Evolutionary conservation across 2,329 filamentous ascomycete genomes (phyloP), one percentile per base, ranked within the genome.

Genomic region (Sporothrix luriei): DNA sequence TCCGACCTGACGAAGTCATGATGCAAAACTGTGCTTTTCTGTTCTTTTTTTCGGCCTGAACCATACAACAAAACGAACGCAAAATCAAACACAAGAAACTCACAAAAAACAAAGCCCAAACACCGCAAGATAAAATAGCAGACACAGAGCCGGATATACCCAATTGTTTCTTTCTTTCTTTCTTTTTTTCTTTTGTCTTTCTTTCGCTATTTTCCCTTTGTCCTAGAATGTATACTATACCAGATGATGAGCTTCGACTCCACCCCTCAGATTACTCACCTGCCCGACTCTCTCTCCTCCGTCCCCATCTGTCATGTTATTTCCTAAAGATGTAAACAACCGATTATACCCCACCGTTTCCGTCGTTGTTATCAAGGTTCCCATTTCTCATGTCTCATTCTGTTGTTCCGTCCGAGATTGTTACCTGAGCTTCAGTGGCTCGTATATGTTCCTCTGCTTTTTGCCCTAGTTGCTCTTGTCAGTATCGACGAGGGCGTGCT

Each of bases 121-220:
- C 62, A 52, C 16, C 29, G 3, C 38, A 55, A 57, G 38, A 48
- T 14, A 13, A 38, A 29, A 57, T 2, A 38, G 40, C 65, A 67
- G 46, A 55, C 48, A 46, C 33, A 68, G 51, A 57, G 66, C 43
- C 52, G 66, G 66, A 68, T 68, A 68, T 68, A 68, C 66, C 66
- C 52, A 68, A 38, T 14, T 46, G 19, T 52, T 69, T 48, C 38
- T 51, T 48, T 40, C 29, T 9, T 2, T 52, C 16, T 43, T 49
- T 7, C 13, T 19, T 9, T n/a, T 46, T n/a, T n/a, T 55, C n/a
- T 46, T 43, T 13, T 26, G 4, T 14, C 26, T 62, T n/a, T 14
- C 52, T 51, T 26, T 57, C 16, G 55, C 59, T 54, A n/a, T 13
- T 65, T 38, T 62, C 26, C 55, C 26, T 66, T 64, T 69, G 55